Conservation (phyloP, 2,329 filamentous ascomycete species). For the Periglandula ipomoeae region DNA sequence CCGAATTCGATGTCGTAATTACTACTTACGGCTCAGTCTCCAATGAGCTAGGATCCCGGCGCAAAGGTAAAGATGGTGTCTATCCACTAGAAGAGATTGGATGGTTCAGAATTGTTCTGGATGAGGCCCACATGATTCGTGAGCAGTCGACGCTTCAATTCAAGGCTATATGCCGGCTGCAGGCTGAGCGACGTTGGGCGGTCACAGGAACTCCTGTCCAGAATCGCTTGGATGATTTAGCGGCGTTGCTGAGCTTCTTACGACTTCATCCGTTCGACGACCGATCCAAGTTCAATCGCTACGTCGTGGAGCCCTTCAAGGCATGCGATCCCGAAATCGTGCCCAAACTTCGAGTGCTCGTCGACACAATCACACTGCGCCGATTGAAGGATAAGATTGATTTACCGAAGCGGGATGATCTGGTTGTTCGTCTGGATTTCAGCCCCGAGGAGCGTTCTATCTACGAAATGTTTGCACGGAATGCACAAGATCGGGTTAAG, state of each 20-base stretch:
- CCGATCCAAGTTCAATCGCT: constrained; percentile 61
- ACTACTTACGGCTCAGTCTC: constrained; percentile 88
- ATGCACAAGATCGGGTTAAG: constrained; percentile 71
- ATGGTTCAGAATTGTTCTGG: constrained; percentile 89
- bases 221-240: constrained; percentile 84
- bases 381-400: constrained; percentile 88
- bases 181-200: constrained; percentile 81
- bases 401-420: constrained; percentile 64
- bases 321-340: constrained; percentile 75
- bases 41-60: constrained; percentile 62
- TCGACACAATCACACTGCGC: constrained; percentile 88
- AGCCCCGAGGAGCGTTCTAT: constrained; percentile 63
- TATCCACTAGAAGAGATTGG: constrained; percentile 69
- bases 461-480: constrained; percentile 76
- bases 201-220: constrained; percentile 96
- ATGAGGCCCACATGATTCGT: constrained; percentile 92
- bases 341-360: constrained; percentile 75
- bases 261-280: constrained; percentile 80
- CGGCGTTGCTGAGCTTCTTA: constrained; percentile 77
- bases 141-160: constrained; percentile 75
- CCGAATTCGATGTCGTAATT: constrained; percentile 73
- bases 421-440: constrained; percentile 67
- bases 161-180: constrained; percentile 71
- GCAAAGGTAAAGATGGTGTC: constrained; percentile 47
- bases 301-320: constrained; percentile 82